Percentiles rank a stretch among this genome's conserved stretches.
These are phyloP conservation scores for Aurifilum marmelostoma DNA, from an alignment of 2,329 filamentous ascomycete genomes.

Conservation along the genomic window DNA sequence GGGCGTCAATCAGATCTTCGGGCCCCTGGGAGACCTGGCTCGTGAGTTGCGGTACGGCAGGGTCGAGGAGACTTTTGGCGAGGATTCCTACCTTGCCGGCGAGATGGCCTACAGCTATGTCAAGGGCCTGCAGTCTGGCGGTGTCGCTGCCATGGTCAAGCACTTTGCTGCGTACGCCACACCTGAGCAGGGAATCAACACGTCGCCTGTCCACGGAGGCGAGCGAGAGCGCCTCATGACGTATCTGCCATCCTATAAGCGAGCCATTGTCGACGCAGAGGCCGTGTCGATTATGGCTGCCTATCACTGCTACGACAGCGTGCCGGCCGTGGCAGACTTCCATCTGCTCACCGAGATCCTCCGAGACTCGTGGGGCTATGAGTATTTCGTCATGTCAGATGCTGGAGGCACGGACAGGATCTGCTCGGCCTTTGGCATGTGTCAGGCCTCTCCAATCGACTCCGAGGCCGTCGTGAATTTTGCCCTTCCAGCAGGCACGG, in stretches of 20 bases:
- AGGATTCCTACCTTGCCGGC: constrained; percentile 69
- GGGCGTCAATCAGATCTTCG: constrained; percentile 74
- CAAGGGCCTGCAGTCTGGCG: constrained; percentile 63
- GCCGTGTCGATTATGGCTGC: constrained; percentile 72
- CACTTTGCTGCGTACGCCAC: constrained; percentile 72
- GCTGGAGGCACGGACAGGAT: constrained; percentile 73
- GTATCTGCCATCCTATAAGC: constrained; percentile 65
- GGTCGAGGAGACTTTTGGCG: constrained; percentile 74
- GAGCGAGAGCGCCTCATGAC: constrained; percentile 59
- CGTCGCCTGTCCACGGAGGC: constrained; percentile 59
- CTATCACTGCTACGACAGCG: constrained; percentile 75
- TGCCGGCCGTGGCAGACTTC: constrained; percentile 68
- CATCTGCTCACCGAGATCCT: constrained; percentile 71
- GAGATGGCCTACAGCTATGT: constrained; percentile 65
- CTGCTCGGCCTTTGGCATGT: constrained; percentile 67
- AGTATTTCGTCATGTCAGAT: constrained; percentile 67
- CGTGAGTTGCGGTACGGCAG: constrained; percentile 72
- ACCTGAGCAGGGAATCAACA: constrained; percentile 75
- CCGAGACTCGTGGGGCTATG: constrained; percentile 72
- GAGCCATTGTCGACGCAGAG: constrained; percentile 70
- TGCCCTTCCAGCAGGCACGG: constrained; percentile 69
- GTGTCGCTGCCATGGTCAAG: constrained; percentile 74
- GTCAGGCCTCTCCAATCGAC: constrained; percentile 62
- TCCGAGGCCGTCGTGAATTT: constrained; percentile 63
- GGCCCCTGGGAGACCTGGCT: constrained; percentile 71